phyloP scores from a whole-genome alignment of 1,284 basidiomycete genomes.

The Pseudozyma sp. region DNA sequence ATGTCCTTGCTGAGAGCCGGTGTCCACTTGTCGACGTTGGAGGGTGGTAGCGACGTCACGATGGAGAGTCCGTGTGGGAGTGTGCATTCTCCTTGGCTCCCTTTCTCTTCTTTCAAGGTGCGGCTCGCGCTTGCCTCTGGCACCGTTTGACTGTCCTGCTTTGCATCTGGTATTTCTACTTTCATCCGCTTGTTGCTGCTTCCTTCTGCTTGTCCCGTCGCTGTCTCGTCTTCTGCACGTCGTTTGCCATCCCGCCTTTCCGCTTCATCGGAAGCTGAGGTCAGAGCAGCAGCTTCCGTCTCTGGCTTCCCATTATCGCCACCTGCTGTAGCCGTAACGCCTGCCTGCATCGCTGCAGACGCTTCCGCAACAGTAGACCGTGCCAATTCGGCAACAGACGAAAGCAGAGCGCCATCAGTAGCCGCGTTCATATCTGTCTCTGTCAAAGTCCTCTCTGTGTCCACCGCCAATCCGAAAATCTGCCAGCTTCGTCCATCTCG shows the following conservation, averaged over 20 bases:
- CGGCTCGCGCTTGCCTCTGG: background rate
- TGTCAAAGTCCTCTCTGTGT: conserved; percentile 28
- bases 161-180: background rate
- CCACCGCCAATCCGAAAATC: conserved; percentile 46
- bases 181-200: conserved; percentile 25
- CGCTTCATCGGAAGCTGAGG: background rate
- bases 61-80: conserved; percentile 24
- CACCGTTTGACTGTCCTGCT: background rate
- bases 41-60: conserved; percentile 16
- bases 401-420: conserved; percentile 35
- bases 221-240: conserved; percentile 14
- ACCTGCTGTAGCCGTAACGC: conserved; percentile 1
- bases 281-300: background rate
- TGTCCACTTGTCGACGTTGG: conserved; percentile 34
- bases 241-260: conserved; percentile 24
- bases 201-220: background rate
- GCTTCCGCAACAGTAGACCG: conserved; percentile 20
- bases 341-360: conserved; percentile 7
- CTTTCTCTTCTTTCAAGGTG: background rate
- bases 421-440: conserved; percentile 32
- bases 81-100: conserved; percentile 8
- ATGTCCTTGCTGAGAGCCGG: conserved; percentile 29
- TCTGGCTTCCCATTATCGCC: background rate
- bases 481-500: conserved; percentile 38
- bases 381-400: conserved; percentile 46